Conservation (phyloP, 1,139 yeast species). For the Geotrichum armillariae region DNA sequence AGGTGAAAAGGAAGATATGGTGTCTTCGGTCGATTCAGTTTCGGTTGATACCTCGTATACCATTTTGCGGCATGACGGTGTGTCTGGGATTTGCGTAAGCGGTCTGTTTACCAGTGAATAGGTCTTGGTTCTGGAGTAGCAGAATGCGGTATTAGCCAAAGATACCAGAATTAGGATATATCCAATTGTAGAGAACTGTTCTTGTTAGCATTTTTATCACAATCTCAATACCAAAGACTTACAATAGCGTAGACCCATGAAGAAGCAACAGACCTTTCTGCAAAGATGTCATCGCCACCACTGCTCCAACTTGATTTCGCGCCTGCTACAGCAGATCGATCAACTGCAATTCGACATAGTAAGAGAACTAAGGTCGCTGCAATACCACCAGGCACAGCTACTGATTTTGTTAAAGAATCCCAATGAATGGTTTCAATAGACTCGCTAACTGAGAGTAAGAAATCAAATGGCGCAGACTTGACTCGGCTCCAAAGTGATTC, state of each 20-base stretch:
- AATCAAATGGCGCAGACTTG: slow-evolving; percentile 49
- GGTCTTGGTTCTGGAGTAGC: slow-evolving; percentile 29
- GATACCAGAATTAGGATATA: slow-evolving; percentile 11
- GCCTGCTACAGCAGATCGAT: slow-evolving; percentile 3
- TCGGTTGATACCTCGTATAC: no score
- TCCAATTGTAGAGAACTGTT: slow-evolving; percentile 9
- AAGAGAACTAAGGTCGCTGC: slow-evolving; percentile 37
- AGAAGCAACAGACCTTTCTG: slow-evolving; percentile 10
- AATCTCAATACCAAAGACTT: no score
- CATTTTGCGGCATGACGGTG: slow-evolving; percentile 43
- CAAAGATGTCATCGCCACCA: slow-evolving; percentile 13
- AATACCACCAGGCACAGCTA: slow-evolving; percentile 53
- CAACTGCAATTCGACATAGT: slow-evolving; percentile 27
- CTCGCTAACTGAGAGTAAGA: slow-evolving; percentile 55
- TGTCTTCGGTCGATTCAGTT: no score
- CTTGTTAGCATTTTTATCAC: no score
- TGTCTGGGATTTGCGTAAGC: slow-evolving; percentile 40
- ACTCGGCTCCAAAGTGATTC: slow-evolving; percentile 14
- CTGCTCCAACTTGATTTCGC: slow-evolving; percentile 3
- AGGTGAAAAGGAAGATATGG: no score
- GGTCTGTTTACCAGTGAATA: slow-evolving; percentile 47
- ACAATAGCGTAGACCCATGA: slow-evolving; percentile 11
- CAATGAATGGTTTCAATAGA: slow-evolving; percentile 58
- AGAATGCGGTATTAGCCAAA: slow-evolving; percentile 10
- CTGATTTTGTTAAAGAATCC: slow-evolving; percentile 54